Base-by-base conservation (phyloP, 2,329 filamentous ascomycete genomes). In the Gyromitra esculenta region DNA sequence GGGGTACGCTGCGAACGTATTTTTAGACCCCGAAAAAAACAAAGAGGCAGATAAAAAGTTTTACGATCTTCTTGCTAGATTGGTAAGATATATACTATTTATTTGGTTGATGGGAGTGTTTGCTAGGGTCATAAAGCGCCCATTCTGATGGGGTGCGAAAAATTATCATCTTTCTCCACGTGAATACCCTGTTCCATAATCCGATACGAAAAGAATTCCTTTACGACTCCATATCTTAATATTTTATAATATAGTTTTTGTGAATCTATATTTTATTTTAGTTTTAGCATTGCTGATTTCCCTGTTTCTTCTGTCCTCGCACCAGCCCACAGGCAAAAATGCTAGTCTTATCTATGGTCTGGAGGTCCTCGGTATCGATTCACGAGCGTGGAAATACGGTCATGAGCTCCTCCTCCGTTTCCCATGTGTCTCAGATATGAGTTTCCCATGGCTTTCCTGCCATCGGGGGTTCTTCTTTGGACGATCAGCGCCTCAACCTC, bases 1-100 rank as follows among this genome's bases (percentile, higher is more conserved):
- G 39, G 57, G 66, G 37, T 71, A 67, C 50, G 59, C 57, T 35
- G 57, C 41, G 25, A 70, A 65, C 39, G 73, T 59, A 59, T 72
- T 64, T 59, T 25, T 65, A 35, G 57, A 64, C 37, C 52, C 60
- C 7, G 25, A 39, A 31, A 52, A 73, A 31, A 63, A 57, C 48
- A 57, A 43, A 21, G 31, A 54, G 15, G 57, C 37, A 35, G 37
- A 72, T 76, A 63, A 64, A 41, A 72, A 39, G 13, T 72, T 72
- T 6, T 8, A 18, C 1, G 71, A 60, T 25, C 45, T 68, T 2
- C 39, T 73, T 25, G 48, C 18, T 18, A 71, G 31, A 31, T 25
- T 71, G 67, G 67, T 71, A 71, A 63, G 57, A 39, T 25, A 48
- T 15, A 13, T 13, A 37, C 37, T 48, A 15, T 7, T 35, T 21